Base-by-base conservation (phyloP, 1,284 basidiomycete genomes). In the Spongispora temasekensis region DNA sequence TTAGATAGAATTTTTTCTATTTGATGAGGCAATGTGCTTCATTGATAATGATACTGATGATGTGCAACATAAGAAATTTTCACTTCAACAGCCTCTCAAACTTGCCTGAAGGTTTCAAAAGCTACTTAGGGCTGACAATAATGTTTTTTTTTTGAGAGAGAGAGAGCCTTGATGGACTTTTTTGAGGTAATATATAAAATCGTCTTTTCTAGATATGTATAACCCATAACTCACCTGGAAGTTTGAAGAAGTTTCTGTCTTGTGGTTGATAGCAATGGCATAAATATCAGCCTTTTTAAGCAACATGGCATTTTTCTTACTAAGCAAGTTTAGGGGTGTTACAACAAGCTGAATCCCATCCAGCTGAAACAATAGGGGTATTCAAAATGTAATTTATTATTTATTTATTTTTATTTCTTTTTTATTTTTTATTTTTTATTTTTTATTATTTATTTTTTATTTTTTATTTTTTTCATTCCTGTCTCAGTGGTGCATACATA, bases 21-120 rank as follows among this genome's bases (percentile, higher is more conserved):
- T n/a, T n/a, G n/a, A n/a, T n/a, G n/a, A n/a, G n/a, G n/a, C n/a
- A n/a, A n/a, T n/a, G n/a, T n/a, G n/a, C n/a, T n/a, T n/a, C n/a
- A n/a, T n/a, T n/a, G n/a, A n/a, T n/a, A n/a, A 65, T 17, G 3
- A 64, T 50, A 8, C 64, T 55, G 27, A 65, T 59, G 15, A 64
- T 53, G 1, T 23, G 25, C 0, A 35, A 57, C 0, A n/a, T 10
- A 17, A 65, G 62, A 0, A 48, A n/a, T 1, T 0, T 3, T 7
- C 34, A 15, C 23, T 42, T 56, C 8, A 63, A 15, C 0, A 60
- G n/a, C 5, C 31, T 51, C 4, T 65, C 46, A 9, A 65, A 55
- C 1, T 53, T 56, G 2, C 58, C 58, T 12, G 32, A 19, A 1
- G 37, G 31, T 9, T 65, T 65, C 59, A 65, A 65, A 1, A 62